Conservation (phyloP, 1,139 yeast species). For the Yamadazyma diddensiae region DNA sequence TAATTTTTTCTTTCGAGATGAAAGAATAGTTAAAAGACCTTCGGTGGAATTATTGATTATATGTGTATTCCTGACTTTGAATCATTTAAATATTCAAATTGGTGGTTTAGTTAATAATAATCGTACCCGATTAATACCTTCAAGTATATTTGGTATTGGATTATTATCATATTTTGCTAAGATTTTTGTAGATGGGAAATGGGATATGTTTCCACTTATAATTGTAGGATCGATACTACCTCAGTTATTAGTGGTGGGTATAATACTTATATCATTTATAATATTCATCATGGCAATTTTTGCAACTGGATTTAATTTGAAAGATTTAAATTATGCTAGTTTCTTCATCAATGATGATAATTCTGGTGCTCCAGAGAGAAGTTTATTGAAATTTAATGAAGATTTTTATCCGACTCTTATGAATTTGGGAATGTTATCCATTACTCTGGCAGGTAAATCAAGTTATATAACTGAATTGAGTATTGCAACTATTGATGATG, state of each 20-base stretch:
- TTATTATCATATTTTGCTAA: slow-evolving; percentile 47
- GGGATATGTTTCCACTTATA: slow-evolving; percentile 47
- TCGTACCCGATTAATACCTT: slow-evolving; percentile 59
- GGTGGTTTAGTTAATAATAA: slow-evolving; percentile 53
- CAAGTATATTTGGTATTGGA: slow-evolving; percentile 51
- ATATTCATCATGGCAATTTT: slow-evolving; percentile 56
- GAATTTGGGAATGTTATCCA: slow-evolving; percentile 59
- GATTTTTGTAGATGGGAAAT: slow-evolving; percentile 30
- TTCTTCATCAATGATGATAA: slow-evolving; percentile 33
- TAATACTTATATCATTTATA: slow-evolving; percentile 47
- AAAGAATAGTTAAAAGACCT: slow-evolving; percentile 33
- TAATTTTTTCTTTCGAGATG: slow-evolving; percentile 26
- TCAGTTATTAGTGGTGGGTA: slow-evolving; percentile 50
- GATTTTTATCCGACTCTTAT: slow-evolving; percentile 65
- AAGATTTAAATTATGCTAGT: slow-evolving; percentile 48
- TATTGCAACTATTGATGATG: slow-evolving; percentile 42
- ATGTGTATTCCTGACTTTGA: slow-evolving; percentile 49
- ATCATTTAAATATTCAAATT: slow-evolving; percentile 57
- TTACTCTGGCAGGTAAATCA: slow-evolving; percentile 63
- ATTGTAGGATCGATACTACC: slow-evolving; percentile 59
- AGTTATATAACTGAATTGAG: slow-evolving; percentile 63
- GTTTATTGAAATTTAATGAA: slow-evolving; percentile 39
- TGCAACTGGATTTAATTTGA: slow-evolving; percentile 52
- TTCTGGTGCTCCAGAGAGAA: slow-evolving; percentile 10
- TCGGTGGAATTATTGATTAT: slow-evolving; percentile 53